A percentile compares a stretch with the other conserved stretches of the same genome.
phyloP scores from a whole-genome alignment of 805 yeast genomes.

The Jamesozyma gamospora region DNA sequence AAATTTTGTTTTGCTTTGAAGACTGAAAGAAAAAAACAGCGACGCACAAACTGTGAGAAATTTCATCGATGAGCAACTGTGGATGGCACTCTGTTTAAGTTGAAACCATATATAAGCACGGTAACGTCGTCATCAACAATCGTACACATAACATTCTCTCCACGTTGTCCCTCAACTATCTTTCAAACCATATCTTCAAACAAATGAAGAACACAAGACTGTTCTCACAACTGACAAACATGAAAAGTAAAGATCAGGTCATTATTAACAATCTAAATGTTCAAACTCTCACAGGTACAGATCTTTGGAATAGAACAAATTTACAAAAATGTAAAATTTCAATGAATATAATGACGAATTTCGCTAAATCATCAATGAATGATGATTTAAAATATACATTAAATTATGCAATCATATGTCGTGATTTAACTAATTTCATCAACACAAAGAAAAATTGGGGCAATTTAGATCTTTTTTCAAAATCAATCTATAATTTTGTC shows the following conservation, averaged over 20 bases:
- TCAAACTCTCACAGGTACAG: slow-evolving; percentile 58
- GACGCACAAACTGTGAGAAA: too few species aligned
- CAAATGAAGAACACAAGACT: slow-evolving; percentile 2
- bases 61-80: too few species aligned
- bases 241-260: slow-evolving; percentile 19
- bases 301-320: slow-evolving; percentile 60
- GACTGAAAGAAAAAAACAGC: too few species aligned
- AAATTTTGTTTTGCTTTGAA: too few species aligned
- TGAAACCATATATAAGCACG: too few species aligned
- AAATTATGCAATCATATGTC: slow-evolving; percentile 78
- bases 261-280: slow-evolving; percentile 49
- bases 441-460: slow-evolving; percentile 30
- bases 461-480: slow-evolving; percentile 34
- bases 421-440: slow-evolving; percentile 48
- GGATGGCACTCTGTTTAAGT: too few species aligned
- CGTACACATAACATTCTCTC: too few species aligned
- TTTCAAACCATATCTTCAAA: neutral
- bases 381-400: slow-evolving; percentile 78
- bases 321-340: slow-evolving; percentile 59
- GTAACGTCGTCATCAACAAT: too few species aligned
- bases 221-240: neutral
- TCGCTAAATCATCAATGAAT: slow-evolving; percentile 60
- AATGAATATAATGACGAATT: slow-evolving; percentile 53
- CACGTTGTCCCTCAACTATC: neutral
- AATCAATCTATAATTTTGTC: slow-evolving; percentile 36